These are phyloP conservation scores for Bonia amplexicaulis DNA, from an alignment of 176 grass and related monocot species.

Conservation along the genomic window DNA sequence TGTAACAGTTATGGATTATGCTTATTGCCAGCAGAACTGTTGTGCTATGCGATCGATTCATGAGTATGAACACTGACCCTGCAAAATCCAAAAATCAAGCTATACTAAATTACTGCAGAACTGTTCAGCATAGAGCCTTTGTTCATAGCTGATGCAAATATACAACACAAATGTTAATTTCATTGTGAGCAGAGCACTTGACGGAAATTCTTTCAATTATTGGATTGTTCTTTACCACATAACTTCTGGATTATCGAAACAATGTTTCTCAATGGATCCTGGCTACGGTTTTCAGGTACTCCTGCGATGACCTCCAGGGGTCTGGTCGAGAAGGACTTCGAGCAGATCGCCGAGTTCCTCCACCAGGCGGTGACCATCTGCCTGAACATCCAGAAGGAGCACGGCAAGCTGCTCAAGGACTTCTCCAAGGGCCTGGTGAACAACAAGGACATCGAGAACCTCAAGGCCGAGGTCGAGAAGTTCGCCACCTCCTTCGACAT, in stretches of 20 bases:
- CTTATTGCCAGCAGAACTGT: background rate
- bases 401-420: conserved; percentile 83
- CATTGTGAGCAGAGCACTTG: background rate
- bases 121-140: background rate
- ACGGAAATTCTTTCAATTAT: background rate
- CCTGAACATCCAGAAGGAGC: conserved; percentile 82
- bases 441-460: conserved; percentile 72
- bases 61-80: background rate
- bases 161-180: background rate
- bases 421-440: conserved; percentile 84
- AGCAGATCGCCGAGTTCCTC: conserved; percentile 92
- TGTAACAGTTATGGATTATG: background rate
- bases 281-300: conserved; percentile 44
- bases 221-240: background rate
- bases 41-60: background rate
- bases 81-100: background rate
- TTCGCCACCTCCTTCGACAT: conserved; percentile 84
- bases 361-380: conserved; percentile 88
- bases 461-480: conserved; percentile 74
- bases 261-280: background rate
- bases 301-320: conserved; percentile 93
- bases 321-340: conserved; percentile 88
- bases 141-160: background rate
- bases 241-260: background rate
- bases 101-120: background rate